A percentile compares a stretch with the other conserved stretches of the same genome.
Conservation (phyloP, 768 basidiomycete genomes). For the Collybiopsis luxurians region DNA sequence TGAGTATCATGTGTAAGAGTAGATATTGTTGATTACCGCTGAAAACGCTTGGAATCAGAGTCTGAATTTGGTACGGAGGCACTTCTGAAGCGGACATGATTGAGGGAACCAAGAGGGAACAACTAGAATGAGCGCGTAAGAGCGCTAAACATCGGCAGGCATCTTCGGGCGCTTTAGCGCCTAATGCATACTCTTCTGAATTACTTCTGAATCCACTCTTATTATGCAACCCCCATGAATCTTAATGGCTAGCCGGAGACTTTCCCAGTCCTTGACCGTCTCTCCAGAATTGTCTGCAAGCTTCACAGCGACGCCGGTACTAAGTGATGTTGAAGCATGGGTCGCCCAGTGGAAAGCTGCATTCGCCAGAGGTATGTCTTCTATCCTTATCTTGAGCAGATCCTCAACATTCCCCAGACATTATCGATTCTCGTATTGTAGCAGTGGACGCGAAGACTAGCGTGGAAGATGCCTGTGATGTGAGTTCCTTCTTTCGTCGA, state of each 20-base stretch:
- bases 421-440: slow-evolving; percentile 69
- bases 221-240: background rate
- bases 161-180: too few species aligned
- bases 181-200: too few species aligned
- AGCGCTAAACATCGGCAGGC: too few species aligned
- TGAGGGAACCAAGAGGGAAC: background rate
- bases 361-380: slow-evolving; percentile 51
- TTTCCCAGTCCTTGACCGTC: slow-evolving; percentile 16
- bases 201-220: background rate
- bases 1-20: background rate
- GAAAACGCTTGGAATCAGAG: slow-evolving; percentile 37
- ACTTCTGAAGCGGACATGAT: slow-evolving; percentile 44
- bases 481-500: slow-evolving; percentile 25
- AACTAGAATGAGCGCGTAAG: background rate
- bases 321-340: slow-evolving; percentile 48
- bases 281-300: slow-evolving; percentile 1
- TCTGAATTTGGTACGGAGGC: slow-evolving; percentile 60
- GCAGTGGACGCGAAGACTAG: slow-evolving; percentile 65
- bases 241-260: slow-evolving; percentile 16
- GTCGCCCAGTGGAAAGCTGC: slow-evolving; percentile 54
- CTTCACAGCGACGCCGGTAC: background rate
- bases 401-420: slow-evolving; percentile 37
- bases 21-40: slow-evolving; percentile 10
- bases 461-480: slow-evolving; percentile 84
- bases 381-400: background rate